Percentiles rank a stretch among this genome's conserved stretches.
These are phyloP conservation scores for Hamamelis virginiana DNA, from an alignment of 164 flowering plant species.

Conservation along the genomic window DNA sequence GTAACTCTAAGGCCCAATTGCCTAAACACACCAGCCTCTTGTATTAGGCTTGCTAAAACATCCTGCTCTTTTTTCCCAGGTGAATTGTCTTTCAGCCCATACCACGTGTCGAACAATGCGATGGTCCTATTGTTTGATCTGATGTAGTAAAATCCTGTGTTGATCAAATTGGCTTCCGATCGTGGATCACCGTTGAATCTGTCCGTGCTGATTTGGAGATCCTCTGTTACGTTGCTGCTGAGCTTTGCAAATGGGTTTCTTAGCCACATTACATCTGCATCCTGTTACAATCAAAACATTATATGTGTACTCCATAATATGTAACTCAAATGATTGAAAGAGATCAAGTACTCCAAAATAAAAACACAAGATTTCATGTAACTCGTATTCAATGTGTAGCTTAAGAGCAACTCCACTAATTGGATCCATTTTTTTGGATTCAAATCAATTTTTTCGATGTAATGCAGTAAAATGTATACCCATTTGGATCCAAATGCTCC, in stretches of 20 bases:
- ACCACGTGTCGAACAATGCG: slow-evolving; percentile 48
- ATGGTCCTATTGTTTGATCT: slow-evolving; percentile 62
- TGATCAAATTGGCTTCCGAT: slow-evolving; percentile 30
- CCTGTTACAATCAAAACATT: slow-evolving; percentile 36
- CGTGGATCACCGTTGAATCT: slow-evolving; percentile 35
- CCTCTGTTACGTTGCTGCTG: slow-evolving; percentile 30
- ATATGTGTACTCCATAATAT: too few species aligned
- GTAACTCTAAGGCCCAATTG: slow-evolving; percentile 28
- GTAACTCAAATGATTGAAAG: too few species aligned
- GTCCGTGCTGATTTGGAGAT: slow-evolving; percentile 63
- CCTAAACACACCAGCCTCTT: slow-evolving; percentile 20
- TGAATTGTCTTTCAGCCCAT: slow-evolving; percentile 46
- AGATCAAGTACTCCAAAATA: too few species aligned
- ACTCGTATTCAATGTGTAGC: too few species aligned
- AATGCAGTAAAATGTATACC: too few species aligned
- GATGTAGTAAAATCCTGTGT: slow-evolving; percentile 66
- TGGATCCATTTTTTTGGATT: too few species aligned
- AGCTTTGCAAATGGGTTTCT: slow-evolving; percentile 50
- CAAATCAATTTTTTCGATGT: too few species aligned
- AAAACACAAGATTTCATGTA: too few species aligned
- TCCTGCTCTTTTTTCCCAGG: slow-evolving; percentile 68
- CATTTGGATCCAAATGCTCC: too few species aligned
- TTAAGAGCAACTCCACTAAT: too few species aligned
- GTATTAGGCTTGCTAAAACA: slow-evolving; percentile 39
- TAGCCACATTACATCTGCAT: slow-evolving; percentile 70